Conservation (phyloP, 169 alveolate genomes). For the Plasmodium malariae region DNA sequence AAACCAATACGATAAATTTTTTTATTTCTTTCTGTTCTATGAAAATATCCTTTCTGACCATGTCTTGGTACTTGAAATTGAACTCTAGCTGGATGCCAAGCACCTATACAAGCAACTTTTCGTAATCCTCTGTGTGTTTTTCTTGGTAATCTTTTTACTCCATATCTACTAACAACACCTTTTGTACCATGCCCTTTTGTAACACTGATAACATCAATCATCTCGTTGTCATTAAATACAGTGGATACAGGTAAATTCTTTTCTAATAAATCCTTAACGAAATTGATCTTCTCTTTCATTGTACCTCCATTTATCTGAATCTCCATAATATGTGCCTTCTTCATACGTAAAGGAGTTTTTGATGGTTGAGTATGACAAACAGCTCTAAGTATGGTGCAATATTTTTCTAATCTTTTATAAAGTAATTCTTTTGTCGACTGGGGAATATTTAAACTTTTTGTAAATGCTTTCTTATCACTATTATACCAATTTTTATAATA, state of each 20-base stretch:
- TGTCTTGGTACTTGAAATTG: constrained; percentile 99
- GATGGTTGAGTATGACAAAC: constrained; percentile 99
- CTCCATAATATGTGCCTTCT: constrained; percentile 99
- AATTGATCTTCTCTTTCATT: constrained; percentile 97
- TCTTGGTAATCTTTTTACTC: constrained; percentile 99
- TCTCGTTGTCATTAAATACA: constrained; percentile 97
- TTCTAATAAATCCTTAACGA: constrained; percentile 96
- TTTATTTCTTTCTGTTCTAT: constrained; percentile 99
- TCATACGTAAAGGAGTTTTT: constrained; percentile 94
- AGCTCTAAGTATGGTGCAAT: constrained; percentile 98
- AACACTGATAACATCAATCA: constrained; percentile 98
- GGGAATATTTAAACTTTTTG: constrained; percentile 94
- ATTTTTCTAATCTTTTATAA: constrained; percentile 95
- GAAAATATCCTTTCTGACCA: constrained; percentile 99
- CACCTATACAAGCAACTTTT: constrained; percentile 99
- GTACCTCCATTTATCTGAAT: constrained; percentile 99
- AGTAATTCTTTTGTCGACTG: constrained; percentile 93
- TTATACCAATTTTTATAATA: constrained; percentile 99
- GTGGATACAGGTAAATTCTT: constrained; percentile 96
- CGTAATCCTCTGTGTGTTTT: constrained; percentile 99
- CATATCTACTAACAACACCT: constrained; percentile 99
- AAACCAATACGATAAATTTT: constrained; percentile 99
- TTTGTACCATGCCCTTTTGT: constrained; percentile 99
- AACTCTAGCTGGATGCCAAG: constrained; percentile 99
- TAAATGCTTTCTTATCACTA: constrained; percentile 99